Evolutionary conservation across 768 basidiomycete species (phyloP).

Genomic region (Sporobolomyces pararoseus): DNA sequence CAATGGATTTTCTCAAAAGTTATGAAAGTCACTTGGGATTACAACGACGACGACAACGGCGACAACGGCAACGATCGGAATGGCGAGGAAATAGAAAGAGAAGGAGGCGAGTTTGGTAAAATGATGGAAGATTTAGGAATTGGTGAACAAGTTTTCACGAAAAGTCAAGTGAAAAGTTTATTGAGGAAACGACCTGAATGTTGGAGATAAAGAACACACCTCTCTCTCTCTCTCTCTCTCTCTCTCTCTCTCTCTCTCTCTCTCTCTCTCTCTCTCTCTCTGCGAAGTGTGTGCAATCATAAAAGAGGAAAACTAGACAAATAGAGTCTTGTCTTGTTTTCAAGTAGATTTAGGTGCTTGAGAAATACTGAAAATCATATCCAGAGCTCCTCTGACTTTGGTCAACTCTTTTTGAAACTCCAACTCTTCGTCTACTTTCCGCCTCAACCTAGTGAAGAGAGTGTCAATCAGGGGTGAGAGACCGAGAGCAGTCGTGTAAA

Average conservation of each 20-base stretch:
- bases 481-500: conserved; percentile 87
- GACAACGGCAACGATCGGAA: too few species aligned
- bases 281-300: too few species aligned
- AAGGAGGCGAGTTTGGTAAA: conserved; percentile 47
- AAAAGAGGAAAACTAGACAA: too few species aligned
- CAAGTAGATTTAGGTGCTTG: neutral
- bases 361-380: conserved; percentile 63
- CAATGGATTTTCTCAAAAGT: conserved; percentile 54
- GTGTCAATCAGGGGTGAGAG: conserved; percentile 89
- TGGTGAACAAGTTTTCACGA: conserved; percentile 58
- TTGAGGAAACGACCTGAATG: conserved; percentile 47
- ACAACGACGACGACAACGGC: too few species aligned
- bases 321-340: too few species aligned
- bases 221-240: neutral
- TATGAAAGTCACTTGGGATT: conserved; percentile 57
- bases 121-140: conserved; percentile 58
- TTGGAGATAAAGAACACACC: conserved; percentile 31
- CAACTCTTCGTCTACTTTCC: conserved; percentile 79
- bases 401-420: conserved; percentile 80
- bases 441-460: conserved; percentile 72
- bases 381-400: conserved; percentile 77
- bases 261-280: neutral
- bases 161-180: conserved; percentile 56
- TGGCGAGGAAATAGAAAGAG: too few species aligned
- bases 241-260: neutral